phyloP scores from a whole-genome alignment of 2,329 filamentous ascomycete species.

The Ophiocordyceps robertsii region DNA sequence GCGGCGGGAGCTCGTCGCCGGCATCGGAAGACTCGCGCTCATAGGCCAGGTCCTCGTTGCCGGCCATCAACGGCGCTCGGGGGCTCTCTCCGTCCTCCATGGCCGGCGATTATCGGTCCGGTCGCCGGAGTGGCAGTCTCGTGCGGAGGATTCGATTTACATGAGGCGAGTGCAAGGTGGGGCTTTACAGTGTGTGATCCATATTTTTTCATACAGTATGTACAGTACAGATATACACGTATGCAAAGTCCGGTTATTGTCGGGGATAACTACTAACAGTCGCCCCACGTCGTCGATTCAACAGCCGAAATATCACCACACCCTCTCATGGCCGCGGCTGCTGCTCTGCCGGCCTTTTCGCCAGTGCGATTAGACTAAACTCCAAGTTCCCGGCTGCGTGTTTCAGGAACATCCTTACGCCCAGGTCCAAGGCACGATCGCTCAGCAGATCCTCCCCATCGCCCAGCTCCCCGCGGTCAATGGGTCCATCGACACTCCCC shows the following conservation, averaged over 20 bases:
- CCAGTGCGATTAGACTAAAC: constrained; percentile 25
- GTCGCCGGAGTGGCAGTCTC: too few relatives aligned
- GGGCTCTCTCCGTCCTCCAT: constrained; percentile 8
- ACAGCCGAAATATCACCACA: too few relatives aligned
- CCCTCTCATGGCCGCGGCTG: too few relatives aligned
- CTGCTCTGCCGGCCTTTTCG: constrained; percentile 6
- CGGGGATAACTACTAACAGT: too few relatives aligned
- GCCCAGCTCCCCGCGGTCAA: constrained; percentile 46
- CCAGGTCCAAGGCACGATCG: constrained; percentile 53
- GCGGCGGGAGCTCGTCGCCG: not conserved
- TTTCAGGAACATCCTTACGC: constrained; percentile 29
- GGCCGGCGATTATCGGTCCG: too few relatives aligned
- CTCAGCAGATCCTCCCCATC: constrained; percentile 51
- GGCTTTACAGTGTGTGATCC: too few relatives aligned
- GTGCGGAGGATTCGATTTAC: too few relatives aligned
- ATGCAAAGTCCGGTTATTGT: too few relatives aligned
- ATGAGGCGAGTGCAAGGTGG: too few relatives aligned
- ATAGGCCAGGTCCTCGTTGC: constrained; percentile 10
- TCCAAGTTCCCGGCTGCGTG: constrained; percentile 19
- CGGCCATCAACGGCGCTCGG: constrained; percentile 24
- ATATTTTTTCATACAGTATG: too few relatives aligned
- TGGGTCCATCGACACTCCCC: constrained; percentile 57
- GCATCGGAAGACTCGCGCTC: constrained; percentile 11
- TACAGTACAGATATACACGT: too few relatives aligned
- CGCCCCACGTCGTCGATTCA: too few relatives aligned